A percentile compares a stretch with the other conserved stretches of the same genome.
phyloP scores from a whole-genome alignment of 192 early-diverging fungal species.

The Powellomyces hirtus region DNA sequence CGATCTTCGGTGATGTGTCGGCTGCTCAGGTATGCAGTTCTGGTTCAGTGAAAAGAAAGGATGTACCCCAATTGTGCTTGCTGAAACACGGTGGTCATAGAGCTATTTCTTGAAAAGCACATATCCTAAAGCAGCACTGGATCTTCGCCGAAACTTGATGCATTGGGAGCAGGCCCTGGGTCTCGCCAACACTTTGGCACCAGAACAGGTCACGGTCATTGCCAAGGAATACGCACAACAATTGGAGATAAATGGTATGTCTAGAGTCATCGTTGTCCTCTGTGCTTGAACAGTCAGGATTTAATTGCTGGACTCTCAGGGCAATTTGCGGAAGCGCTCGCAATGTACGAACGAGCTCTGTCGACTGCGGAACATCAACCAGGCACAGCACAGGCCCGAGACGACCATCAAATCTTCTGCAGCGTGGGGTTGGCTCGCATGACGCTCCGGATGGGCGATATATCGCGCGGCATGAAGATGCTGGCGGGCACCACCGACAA shows the following conservation, averaged over 20 bases:
- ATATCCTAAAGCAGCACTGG: conserved; percentile 43
- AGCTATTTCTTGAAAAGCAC: conserved; percentile 46
- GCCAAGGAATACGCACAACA: conserved; percentile 51
- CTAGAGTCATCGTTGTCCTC: no score
- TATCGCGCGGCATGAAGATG: conserved; percentile 53
- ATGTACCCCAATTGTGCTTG: no score
- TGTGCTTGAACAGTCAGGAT: no score
- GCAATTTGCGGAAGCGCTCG: conserved; percentile 45
- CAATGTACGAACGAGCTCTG: conserved; percentile 54
- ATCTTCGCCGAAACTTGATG: conserved; percentile 42
- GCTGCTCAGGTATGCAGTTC: conserved; percentile 50
- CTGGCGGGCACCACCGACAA: conserved; percentile 38
- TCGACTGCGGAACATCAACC: conserved; percentile 26
- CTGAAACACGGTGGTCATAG: no score
- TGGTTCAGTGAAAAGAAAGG: no score
- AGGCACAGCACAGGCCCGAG: conserved; percentile 11
- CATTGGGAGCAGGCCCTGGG: conserved; percentile 55
- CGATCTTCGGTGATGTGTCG: conserved; percentile 44
- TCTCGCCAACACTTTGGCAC: conserved; percentile 41
- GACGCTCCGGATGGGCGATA: conserved; percentile 51
- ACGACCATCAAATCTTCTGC: conserved; percentile 48
- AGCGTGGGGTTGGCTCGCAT: conserved; percentile 43
- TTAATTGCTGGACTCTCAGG: not conserved
- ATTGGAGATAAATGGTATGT: conserved; percentile 45
- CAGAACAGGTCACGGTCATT: conserved; percentile 46